Conservation (phyloP, 805 yeast species). For the Ogataea glucozyma region DNA sequence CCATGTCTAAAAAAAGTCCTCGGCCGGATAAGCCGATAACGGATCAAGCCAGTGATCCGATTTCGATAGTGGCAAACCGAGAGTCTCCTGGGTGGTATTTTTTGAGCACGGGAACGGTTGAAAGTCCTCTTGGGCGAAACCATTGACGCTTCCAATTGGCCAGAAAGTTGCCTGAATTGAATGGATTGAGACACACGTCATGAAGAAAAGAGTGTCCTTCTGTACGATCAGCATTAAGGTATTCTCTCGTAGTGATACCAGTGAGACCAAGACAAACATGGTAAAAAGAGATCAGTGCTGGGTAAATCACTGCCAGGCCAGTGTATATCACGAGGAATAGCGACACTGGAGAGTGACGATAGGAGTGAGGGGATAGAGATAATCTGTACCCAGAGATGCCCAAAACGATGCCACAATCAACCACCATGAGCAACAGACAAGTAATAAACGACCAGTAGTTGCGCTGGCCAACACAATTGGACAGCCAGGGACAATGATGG, state of each 20-base stretch:
- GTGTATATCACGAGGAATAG: constrained; percentile 56
- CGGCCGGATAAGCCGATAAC: constrained; percentile 6
- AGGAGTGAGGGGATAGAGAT: constrained; percentile 22
- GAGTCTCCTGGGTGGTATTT: constrained; percentile 39
- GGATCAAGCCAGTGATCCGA: constrained; percentile 15
- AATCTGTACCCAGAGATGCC: constrained; percentile 34
- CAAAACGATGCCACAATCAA: constrained; percentile 33
- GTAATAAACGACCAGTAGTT: constrained; percentile 63
- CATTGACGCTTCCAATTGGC: constrained; percentile 36
- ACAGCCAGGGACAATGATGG: constrained; percentile 63
- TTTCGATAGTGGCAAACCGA: constrained; percentile 33
- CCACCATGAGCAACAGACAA: constrained; percentile 44
- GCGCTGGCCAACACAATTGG: constrained; percentile 74
- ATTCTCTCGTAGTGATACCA: constrained; percentile 75
- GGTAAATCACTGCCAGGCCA: constrained; percentile 51
- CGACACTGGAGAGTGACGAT: constrained; percentile 38
- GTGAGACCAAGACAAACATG: constrained; percentile 57
- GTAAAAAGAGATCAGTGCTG: constrained; percentile 49
- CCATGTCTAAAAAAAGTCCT: neutral
- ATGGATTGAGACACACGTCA: constrained; percentile 40
- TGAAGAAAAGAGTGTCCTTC: constrained; percentile 25
- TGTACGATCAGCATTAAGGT: constrained; percentile 46
- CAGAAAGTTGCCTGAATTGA: constrained; percentile 33
- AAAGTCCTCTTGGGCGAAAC: constrained; percentile 43
- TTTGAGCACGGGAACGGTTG: constrained; percentile 33